Evolutionary conservation across 257 asterid species (phyloP).

Genomic region (Jaltomata sinuosa): DNA sequence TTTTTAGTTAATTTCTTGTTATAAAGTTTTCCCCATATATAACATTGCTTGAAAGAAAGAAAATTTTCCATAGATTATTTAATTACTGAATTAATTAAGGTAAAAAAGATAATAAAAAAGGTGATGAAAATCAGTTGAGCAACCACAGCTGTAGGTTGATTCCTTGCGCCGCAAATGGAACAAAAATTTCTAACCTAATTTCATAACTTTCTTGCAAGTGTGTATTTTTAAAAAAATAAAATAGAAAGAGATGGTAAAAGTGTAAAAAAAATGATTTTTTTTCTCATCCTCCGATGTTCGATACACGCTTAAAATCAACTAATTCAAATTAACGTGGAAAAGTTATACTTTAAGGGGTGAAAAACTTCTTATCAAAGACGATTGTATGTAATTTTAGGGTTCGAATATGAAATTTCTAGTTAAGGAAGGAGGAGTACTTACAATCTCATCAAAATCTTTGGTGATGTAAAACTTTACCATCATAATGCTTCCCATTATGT

Average conservation of each 20-base stretch:
- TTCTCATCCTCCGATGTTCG: background rate
- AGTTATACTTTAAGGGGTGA: background rate
- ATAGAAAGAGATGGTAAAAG: background rate
- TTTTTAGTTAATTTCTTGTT: background rate
- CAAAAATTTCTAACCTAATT: constrained; percentile 6
- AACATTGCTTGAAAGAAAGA: background rate
- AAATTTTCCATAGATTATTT: background rate
- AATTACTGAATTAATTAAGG: background rate
- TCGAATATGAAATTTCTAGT: background rate
- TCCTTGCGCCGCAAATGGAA: background rate
- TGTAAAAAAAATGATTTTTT: too few species aligned
- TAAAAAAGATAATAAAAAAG: background rate
- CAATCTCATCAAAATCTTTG: background rate
- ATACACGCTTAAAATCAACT: background rate
- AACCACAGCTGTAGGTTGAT: background rate
- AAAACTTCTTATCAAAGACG: background rate
- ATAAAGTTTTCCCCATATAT: background rate
- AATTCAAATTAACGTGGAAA: too few species aligned
- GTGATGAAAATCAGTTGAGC: background rate
- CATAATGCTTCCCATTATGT: too few species aligned
- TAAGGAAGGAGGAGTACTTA: background rate
- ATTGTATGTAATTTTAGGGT: background rate
- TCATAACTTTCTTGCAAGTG: background rate
- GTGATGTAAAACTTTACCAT: background rate
- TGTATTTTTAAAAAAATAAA: background rate